A percentile compares a stretch with the other conserved stretches of the same genome.
Conservation (phyloP, 441 rosid species). For the Viola pubescens region DNA sequence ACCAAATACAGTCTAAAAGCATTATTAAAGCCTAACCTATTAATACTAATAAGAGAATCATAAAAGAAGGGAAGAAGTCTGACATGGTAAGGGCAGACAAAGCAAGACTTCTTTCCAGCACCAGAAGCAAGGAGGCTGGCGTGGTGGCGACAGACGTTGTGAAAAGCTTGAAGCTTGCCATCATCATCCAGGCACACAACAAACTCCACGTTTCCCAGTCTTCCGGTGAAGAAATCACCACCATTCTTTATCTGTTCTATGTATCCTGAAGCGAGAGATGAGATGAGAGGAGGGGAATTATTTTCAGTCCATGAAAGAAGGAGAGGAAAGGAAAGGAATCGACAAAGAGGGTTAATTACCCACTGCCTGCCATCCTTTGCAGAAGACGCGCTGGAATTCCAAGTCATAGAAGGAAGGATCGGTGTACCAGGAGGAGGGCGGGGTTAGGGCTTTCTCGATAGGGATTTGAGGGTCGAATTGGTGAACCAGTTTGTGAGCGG, state of each 20-base stretch:
- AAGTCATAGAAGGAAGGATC: constrained; percentile 41
- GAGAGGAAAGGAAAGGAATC: not conserved
- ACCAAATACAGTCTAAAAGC: too few species aligned
- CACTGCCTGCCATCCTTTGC: constrained; percentile 77
- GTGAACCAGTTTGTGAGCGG: constrained; percentile 22
- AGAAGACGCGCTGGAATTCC: constrained; percentile 67
- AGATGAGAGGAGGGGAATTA: not conserved
- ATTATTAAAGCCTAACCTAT: too few species aligned
- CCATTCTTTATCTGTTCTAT: constrained; percentile 56
- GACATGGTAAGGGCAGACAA: constrained; percentile 92
- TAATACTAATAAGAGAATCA: not conserved
- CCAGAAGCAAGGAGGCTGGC: constrained; percentile 78
- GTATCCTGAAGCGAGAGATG: constrained; percentile 37
- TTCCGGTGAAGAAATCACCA: constrained; percentile 64
- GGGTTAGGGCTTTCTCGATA: constrained; percentile 61
- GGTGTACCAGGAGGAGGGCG: constrained; percentile 82
- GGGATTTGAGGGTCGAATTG: constrained; percentile 60
- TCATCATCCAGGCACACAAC: constrained; percentile 67
- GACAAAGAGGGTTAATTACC: constrained; percentile 31
- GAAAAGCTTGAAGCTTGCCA: constrained; percentile 61
- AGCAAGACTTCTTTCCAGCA: constrained; percentile 65
- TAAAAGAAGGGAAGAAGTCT: constrained; percentile 14
- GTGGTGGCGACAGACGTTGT: constrained; percentile 90
- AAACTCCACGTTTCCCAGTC: constrained; percentile 70
- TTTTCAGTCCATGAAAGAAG: not conserved